Conservation (phyloP, 371 early-diverging fungal species). For the Batkoa obscura region DNA sequence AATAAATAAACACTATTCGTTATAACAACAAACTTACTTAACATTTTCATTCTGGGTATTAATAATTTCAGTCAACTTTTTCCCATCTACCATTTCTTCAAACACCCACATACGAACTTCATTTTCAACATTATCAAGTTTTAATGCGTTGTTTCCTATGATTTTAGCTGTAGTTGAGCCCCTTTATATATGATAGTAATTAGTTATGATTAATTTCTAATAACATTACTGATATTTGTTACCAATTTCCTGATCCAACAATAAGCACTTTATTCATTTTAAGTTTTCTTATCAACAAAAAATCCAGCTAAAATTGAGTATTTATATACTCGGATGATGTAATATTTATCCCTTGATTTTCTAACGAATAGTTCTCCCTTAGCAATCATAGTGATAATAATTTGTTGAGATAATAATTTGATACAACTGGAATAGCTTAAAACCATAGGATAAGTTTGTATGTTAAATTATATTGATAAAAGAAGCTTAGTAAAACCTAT, state of each 20-base stretch:
- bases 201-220: slow-evolving; percentile 8
- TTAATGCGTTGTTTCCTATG: slow-evolving; percentile 65
- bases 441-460: too few species aligned
- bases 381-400: too few species aligned
- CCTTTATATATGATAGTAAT: slow-evolving; percentile 18
- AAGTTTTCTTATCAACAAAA: background rate
- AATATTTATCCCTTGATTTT: too few species aligned
- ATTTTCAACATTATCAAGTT: slow-evolving; percentile 40
- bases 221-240: too few species aligned
- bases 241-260: background rate
- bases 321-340: too few species aligned
- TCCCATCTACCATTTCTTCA: slow-evolving; percentile 68
- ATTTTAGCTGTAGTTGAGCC: slow-evolving; percentile 93
- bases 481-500: too few species aligned
- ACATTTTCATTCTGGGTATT: slow-evolving; percentile 88
- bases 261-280: background rate
- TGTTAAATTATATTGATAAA: too few species aligned
- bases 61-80: slow-evolving; percentile 88
- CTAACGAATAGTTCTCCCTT: too few species aligned
- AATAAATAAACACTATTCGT: background rate
- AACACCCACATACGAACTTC: slow-evolving; percentile 92
- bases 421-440: too few species aligned
- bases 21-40: slow-evolving; percentile 28
- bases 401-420: too few species aligned
- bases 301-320: too few species aligned